A percentile compares a stretch with the other conserved stretches of the same genome.
Conservation (phyloP, 352 stramenopile genomes). For the Phytophthora sansomeana region DNA sequence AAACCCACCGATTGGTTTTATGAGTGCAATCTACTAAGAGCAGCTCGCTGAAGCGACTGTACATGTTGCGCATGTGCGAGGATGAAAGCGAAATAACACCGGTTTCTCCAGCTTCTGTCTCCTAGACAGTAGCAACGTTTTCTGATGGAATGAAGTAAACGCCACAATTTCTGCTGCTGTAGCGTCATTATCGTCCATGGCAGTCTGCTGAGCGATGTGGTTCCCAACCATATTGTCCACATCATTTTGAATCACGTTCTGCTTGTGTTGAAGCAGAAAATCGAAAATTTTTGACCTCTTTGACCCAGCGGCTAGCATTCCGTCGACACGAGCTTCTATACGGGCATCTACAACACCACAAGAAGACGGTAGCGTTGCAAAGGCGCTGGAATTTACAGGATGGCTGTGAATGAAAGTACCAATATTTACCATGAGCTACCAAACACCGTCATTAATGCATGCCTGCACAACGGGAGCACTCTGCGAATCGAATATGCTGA, state of each 20-base stretch:
- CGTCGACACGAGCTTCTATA: slow-evolving; percentile 7
- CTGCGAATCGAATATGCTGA: slow-evolving; percentile 10
- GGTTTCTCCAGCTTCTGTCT: no score
- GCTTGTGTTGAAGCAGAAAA: slow-evolving; percentile 21
- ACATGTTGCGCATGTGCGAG: no score
- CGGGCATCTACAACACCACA: background rate
- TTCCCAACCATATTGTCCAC: slow-evolving; percentile 25
- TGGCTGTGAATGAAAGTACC: slow-evolving; percentile 23
- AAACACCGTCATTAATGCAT: background rate
- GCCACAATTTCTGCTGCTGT: slow-evolving; percentile 1
- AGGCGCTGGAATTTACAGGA: background rate
- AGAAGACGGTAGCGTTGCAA: background rate
- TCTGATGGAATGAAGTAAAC: no score
- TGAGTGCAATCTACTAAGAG: no score
- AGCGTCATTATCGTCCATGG: slow-evolving; percentile 5
- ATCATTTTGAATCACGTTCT: slow-evolving; percentile 32
- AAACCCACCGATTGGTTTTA: no score
- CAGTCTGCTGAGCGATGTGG: background rate
- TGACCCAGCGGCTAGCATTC: slow-evolving; percentile 18
- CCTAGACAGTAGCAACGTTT: no score
- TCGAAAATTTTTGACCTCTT: slow-evolving; percentile 19
- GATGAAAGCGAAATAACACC: no score
- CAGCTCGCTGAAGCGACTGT: no score
- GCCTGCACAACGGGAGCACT: slow-evolving; percentile 16
- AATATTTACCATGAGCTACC: slow-evolving; percentile 14